Base-by-base conservation (phyloP, 768 basidiomycete genomes). In the Amanita inopinata region DNA sequence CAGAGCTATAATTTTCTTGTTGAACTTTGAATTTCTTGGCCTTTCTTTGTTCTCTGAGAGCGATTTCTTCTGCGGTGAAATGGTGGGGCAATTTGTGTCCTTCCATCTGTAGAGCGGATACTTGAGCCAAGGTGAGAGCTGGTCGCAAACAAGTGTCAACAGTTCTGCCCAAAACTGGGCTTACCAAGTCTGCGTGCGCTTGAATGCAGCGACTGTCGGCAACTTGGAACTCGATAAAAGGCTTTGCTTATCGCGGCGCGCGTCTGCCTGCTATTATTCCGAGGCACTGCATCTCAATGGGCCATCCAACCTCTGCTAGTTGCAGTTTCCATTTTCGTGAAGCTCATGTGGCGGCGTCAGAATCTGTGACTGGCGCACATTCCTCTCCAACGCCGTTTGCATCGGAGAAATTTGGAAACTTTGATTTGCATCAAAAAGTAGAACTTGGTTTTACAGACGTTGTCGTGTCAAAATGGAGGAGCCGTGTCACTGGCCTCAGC, bases 381-480 rank as follows among this genome's bases (percentile, higher is more conserved):
- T 42, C 18, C 43, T 50, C 50, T 24, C 37, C 58, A 36, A 69
- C 69, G 58, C 45, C 59, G 14, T 46, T 56, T 25, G 24, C 53
- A 11, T 46, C 57, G 34, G 60, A 73, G 50, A 59, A 63, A 15
- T 78, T 73, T 53, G 87, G 83, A 37, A 85, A 91, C 57, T 94
- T 89, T 55, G 87, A 94, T 62, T 73, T 91, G 28, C 62, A 92
- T 45, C 81, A 80, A 55, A 71, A 74, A 14, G 64, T 90, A 54
- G 78, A 83, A 53, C 66, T 92, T 33, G 80, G 82, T 50, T 90
- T 78, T 50, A 80, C 83, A 7, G 87, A 91, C 46, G 77, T 93
- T 31, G 69, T 69, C 12, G 69, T 94, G 33, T 86, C 85, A 6
- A 94, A 91, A 62, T 96, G 90, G 88, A 73, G 75, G 54, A 93